A percentile compares a stretch with the other conserved stretches of the same genome.
These are phyloP conservation scores for Hypoxylon sp. DNA, from an alignment of 2,329 filamentous ascomycete species.

Conservation along the genomic window DNA sequence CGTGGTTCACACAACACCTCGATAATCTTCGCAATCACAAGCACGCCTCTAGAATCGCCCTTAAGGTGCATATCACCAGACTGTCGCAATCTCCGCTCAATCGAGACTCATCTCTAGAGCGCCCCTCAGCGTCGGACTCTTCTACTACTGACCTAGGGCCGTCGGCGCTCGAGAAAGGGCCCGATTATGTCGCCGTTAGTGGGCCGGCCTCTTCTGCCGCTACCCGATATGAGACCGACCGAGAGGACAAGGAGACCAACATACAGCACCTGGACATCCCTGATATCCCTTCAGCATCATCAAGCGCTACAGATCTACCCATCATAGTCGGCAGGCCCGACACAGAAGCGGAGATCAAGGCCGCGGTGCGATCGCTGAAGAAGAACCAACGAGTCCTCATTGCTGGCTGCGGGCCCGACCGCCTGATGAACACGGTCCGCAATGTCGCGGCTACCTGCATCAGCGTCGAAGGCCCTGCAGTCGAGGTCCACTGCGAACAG, in stretches of 20 bases:
- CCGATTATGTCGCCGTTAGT: constrained; percentile 32
- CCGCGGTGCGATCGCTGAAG: constrained; percentile 55
- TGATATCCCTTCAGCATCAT: constrained; percentile 31
- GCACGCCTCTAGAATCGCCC: constrained; percentile 57
- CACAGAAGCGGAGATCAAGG: constrained; percentile 57
- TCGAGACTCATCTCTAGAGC: constrained; percentile 23
- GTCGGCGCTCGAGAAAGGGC: constrained; percentile 39
- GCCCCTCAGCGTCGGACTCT: constrained; percentile 28
- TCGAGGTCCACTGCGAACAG: constrained; percentile 68
- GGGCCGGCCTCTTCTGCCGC: constrained; percentile 36
- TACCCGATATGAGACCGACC: constrained; percentile 46
- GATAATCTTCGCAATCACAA: constrained; percentile 57
- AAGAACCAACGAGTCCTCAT: constrained; percentile 60
- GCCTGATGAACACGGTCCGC: constrained; percentile 62
- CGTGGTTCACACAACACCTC: constrained; percentile 60
- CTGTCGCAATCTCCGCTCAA: constrained; percentile 17
- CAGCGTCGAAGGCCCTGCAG: constrained; percentile 60
- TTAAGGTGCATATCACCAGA: constrained; percentile 59
- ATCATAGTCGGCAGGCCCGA: constrained; percentile 61
- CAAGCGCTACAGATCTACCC: constrained; percentile 48
- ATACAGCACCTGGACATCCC: constrained; percentile 22
- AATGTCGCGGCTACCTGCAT: constrained; percentile 63
- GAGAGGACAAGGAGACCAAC: constrained; percentile 34
- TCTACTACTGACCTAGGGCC: constrained; percentile 23
- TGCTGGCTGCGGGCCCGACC: constrained; percentile 64